Conservation (phyloP, 345 rosid species). For the Eucalyptus regnans region DNA sequence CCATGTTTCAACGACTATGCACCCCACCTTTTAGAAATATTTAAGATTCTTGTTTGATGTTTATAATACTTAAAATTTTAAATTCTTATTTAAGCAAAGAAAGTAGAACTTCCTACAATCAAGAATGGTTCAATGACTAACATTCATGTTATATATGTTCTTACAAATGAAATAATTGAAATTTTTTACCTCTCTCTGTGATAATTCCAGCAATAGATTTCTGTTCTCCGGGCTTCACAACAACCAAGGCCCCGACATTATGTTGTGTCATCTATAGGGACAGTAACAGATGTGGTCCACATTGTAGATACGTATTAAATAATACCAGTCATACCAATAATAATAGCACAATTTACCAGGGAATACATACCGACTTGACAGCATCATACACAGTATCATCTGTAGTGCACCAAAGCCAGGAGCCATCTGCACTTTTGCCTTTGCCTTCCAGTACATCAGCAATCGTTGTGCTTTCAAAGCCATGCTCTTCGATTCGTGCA, state of each 20-base stretch:
- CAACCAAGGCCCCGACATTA: conserved; percentile 95
- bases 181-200: conserved; percentile 80
- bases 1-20: background rate
- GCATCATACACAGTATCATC: conserved; percentile 87
- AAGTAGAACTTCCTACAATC: background rate
- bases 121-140: background rate
- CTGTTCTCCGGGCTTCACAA: conserved; percentile 87
- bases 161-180: background rate
- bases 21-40: background rate
- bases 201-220: conserved; percentile 89
- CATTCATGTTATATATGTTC: background rate
- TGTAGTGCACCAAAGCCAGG: conserved; percentile 99
- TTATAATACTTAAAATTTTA: background rate
- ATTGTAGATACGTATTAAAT: background rate
- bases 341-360: background rate
- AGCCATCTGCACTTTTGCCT: conserved; percentile 91
- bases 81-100: background rate
- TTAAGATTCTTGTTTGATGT: background rate
- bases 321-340: background rate
- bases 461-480: conserved; percentile 87
- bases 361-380: conserved; percentile 70
- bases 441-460: conserved; percentile 65
- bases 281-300: background rate
- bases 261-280: conserved; percentile 87
- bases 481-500: conserved; percentile 78